Evolutionary conservation across 169 alveolate genomes (phyloP).

Genomic region (Eimeria falciformis): DNA sequence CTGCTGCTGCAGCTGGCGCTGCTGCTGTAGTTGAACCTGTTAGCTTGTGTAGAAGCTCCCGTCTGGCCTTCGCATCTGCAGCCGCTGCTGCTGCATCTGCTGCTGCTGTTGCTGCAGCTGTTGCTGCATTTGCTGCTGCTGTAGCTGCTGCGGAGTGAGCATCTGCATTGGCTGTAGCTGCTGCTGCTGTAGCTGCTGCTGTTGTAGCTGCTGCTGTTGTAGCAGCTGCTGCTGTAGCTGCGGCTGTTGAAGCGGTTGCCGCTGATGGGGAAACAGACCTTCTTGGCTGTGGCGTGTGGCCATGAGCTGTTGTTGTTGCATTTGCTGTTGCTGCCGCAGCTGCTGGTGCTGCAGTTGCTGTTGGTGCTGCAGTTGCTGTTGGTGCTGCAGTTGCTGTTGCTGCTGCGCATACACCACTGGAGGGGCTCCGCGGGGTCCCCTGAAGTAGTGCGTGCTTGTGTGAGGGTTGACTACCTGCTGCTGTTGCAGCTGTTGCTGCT

Average conservation of each 20-base stretch:
- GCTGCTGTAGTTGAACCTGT: not conserved
- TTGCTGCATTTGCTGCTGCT: not conserved
- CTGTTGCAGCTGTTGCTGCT: too few species aligned
- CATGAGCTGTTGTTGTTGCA: too few species aligned
- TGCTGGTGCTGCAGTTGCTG: too few species aligned
- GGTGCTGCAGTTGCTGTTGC: not conserved
- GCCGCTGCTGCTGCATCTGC: not conserved
- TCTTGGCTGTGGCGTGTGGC: too few species aligned
- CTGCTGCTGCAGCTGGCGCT: not conserved
- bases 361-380: not conserved
- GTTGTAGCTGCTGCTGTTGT: not conserved
- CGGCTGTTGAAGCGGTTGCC: conserved; percentile 1
- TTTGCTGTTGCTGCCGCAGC: too few species aligned
- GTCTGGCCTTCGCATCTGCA: not conserved
- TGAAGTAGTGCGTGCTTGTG: too few species aligned
- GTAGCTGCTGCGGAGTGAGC: not conserved
- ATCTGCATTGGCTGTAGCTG: not conserved
- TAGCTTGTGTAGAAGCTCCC: not conserved
- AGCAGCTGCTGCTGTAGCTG: not conserved
- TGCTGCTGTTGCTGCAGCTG: conserved; percentile 2
- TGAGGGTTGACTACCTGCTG: too few species aligned
- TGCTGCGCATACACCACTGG: not conserved
- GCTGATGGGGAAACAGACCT: too few species aligned
- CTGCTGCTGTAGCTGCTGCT: not conserved
- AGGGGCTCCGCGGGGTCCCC: not conserved